Percentiles rank a stretch among this genome's conserved stretches.
phyloP scores from a whole-genome alignment of 257 asterid species.

The Perilla frutescens region DNA sequence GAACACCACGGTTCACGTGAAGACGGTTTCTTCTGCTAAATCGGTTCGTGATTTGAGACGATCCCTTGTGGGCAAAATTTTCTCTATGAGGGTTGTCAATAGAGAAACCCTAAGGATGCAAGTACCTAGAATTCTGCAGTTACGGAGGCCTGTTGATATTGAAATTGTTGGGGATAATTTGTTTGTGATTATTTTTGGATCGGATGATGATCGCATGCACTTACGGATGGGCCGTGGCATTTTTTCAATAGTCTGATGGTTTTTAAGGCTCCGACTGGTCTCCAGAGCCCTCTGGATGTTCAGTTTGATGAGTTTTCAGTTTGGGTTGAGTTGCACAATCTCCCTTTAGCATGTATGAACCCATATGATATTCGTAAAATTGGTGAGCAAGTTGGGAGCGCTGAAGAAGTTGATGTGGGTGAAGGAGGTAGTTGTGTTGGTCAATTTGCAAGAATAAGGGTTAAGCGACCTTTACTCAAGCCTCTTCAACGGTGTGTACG shows the following conservation, averaged over 20 bases:
- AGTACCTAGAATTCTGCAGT: neutral
- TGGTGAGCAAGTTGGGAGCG: neutral
- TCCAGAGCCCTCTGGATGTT: too few species aligned
- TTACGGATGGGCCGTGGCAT: neutral
- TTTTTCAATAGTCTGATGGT: neutral
- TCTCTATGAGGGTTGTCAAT: too few species aligned
- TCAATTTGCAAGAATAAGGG: neutral
- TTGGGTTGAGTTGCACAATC: neutral
- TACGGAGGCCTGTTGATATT: neutral
- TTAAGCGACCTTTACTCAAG: fast-evolving
- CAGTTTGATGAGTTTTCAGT: neutral
- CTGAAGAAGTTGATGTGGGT: neutral
- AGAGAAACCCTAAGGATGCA: neutral
- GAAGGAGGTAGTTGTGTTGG: neutral
- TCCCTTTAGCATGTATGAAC: neutral
- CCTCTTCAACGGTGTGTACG: neutral
- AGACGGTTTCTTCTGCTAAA: too few species aligned
- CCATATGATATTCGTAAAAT: neutral
- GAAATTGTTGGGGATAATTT: neutral
- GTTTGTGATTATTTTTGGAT: fast-evolving
- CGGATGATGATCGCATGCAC: neutral
- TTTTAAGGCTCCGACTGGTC: neutral
- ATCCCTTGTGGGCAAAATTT: neutral
- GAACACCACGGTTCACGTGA: neutral
- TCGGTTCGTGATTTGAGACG: neutral